Evolutionary conservation across 129 eudicot genomes (phyloP).

Genomic region (Calendula officinalis): DNA sequence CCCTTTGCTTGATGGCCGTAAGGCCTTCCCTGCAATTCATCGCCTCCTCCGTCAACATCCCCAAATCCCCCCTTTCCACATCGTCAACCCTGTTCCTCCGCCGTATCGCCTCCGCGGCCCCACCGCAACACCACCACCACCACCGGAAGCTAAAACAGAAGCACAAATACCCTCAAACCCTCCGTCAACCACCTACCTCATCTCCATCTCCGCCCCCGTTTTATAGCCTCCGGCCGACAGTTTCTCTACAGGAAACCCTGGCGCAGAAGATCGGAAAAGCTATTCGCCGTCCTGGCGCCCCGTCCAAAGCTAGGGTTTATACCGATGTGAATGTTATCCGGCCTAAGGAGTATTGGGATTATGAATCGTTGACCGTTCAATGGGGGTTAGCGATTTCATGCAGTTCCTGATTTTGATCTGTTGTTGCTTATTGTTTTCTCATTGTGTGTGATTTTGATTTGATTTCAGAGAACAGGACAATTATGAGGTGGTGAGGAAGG

Average conservation of each 20-base stretch:
- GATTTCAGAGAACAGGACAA: conserved; percentile 79
- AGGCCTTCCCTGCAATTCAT: conserved; percentile 60
- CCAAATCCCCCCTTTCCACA: conserved; percentile 22
- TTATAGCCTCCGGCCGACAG: conserved; percentile 40
- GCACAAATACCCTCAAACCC: conserved; percentile 28
- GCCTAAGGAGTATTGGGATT: conserved; percentile 97
- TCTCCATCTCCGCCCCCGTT: conserved; percentile 16
- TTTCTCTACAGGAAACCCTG: conserved; percentile 57
- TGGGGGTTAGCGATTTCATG: conserved; percentile 63
- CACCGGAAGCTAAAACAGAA: conserved; percentile 23
- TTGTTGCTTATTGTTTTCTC: background rate
- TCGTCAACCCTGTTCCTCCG: conserved; percentile 24
- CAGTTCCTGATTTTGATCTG: background rate
- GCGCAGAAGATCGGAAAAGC: conserved; percentile 96
- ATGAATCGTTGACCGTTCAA: conserved; percentile 87
- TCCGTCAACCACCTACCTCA: conserved; percentile 22
- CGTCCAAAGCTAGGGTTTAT: conserved; percentile 92
- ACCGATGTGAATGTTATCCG: conserved; percentile 77
- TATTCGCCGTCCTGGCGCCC: conserved; percentile 96
- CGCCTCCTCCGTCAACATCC: conserved; percentile 29
- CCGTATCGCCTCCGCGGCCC: conserved; percentile 41
- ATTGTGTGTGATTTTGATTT: conserved; percentile 4
- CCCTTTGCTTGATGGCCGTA: conserved; percentile 76
- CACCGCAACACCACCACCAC: conserved; percentile 26
- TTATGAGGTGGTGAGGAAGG: conserved; percentile 96